Conservation (phyloP, 176 grass and related monocot species). For the Aegilops sharonensis region DNA sequence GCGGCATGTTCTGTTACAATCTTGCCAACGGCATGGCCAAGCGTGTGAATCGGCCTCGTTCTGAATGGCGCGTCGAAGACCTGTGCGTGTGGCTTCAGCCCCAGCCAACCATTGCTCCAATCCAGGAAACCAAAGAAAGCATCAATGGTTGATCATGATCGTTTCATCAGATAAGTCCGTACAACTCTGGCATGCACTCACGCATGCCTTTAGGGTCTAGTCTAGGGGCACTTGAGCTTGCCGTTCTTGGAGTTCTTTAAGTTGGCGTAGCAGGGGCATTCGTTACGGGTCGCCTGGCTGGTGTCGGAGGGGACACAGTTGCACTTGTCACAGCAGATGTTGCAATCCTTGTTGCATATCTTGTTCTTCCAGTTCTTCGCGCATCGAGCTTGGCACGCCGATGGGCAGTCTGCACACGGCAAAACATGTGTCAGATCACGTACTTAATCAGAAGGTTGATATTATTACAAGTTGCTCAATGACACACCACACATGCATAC, state of each 20-base stretch:
- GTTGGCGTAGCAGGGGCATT: constrained; percentile 41
- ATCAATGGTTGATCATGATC: background rate
- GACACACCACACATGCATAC: background rate
- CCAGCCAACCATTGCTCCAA: no score
- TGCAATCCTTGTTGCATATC: constrained; percentile 76
- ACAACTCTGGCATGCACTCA: background rate
- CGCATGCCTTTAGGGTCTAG: background rate
- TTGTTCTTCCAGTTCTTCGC: constrained; percentile 59
- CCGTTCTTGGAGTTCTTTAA: constrained; percentile 24
- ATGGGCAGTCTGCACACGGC: constrained; percentile 32
- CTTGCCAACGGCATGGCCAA: no score
- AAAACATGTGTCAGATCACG: background rate
- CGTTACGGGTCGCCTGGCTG: constrained; percentile 41
- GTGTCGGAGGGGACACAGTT: constrained; percentile 75
- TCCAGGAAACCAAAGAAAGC: no score
- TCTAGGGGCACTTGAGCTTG: constrained; percentile 33
- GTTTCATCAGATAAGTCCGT: background rate
- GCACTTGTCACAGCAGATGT: constrained; percentile 64
- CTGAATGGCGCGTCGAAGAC: no score
- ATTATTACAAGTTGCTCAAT: background rate
- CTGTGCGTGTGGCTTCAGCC: no score
- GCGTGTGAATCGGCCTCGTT: no score
- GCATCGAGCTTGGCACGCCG: constrained; percentile 42
- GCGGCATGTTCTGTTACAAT: no score
- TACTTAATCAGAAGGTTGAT: no score